A percentile compares a stretch with the other conserved stretches of the same genome.
These are phyloP conservation scores for Aspergillus aculeatinus DNA, from an alignment of 2,329 filamentous ascomycete genomes.

Conservation along the genomic window DNA sequence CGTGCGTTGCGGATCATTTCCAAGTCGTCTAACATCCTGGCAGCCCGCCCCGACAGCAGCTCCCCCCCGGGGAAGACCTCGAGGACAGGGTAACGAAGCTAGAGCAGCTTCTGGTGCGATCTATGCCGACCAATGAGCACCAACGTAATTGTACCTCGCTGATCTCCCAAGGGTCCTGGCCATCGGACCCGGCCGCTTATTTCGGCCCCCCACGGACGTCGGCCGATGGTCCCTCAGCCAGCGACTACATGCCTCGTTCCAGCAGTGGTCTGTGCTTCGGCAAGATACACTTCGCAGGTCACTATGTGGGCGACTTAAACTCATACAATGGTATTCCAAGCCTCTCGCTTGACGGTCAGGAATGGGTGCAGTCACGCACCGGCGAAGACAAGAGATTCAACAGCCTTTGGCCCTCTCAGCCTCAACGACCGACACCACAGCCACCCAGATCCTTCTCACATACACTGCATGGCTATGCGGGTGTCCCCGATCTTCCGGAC, in stretches of 20 bases:
- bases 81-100: background rate
- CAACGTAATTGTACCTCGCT: background rate
- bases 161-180: background rate
- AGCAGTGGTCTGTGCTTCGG: conserved; percentile 4
- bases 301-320: conserved; percentile 1
- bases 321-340: conserved; percentile 2
- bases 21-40: background rate
- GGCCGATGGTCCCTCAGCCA: background rate
- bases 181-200: background rate
- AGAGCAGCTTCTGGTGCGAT: conserved; percentile 2
- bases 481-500: conserved; percentile 1
- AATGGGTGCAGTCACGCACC: conserved; percentile 3
- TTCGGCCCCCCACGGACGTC: background rate
- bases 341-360: background rate
- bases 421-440: background rate
- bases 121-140: conserved; percentile 2
- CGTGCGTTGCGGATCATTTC: background rate
- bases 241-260: background rate
- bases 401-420: background rate
- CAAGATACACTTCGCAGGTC: conserved; percentile 4
- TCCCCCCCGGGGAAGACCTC: background rate
- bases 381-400: background rate
- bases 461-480: background rate
- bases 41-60: background rate
- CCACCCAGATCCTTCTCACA: background rate